Evolutionary conservation across 2,329 filamentous ascomycete species (phyloP).

Genomic region (Aureobasidium zeae): DNA sequence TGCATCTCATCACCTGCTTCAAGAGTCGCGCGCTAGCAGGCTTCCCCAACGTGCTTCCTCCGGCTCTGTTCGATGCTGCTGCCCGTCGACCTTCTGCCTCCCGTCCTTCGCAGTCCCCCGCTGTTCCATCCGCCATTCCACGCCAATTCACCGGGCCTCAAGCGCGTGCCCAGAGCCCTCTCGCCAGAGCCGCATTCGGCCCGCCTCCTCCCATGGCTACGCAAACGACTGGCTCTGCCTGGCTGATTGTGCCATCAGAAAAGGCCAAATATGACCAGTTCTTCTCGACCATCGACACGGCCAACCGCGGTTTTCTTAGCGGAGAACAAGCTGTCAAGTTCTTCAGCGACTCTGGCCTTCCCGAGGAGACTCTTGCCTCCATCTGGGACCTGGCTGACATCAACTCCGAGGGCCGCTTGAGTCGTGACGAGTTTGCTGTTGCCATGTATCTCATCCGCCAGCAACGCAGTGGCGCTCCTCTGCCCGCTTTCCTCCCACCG

Average conservation of each 20-base stretch:
- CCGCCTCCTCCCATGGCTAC: constrained; percentile 41
- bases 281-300: constrained; percentile 74
- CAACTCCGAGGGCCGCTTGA: constrained; percentile 77
- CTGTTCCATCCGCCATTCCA: constrained; percentile 55
- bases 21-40: constrained; percentile 73
- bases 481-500: constrained; percentile 69
- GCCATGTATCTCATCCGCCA: constrained; percentile 95
- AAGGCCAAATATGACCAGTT: constrained; percentile 82
- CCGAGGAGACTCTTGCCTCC: constrained; percentile 80
- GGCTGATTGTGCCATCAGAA: constrained; percentile 74
- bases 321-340: constrained; percentile 92
- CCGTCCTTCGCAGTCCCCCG: constrained; percentile 42
- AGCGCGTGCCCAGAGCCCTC: constrained; percentile 50
- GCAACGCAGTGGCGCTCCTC: constrained; percentile 60
- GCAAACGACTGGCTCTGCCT: constrained; percentile 56
- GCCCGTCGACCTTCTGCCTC: constrained; percentile 50
- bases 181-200: constrained; percentile 41
- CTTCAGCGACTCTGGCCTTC: constrained; percentile 82
- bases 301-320: constrained; percentile 71
- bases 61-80: constrained; percentile 83
- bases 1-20: constrained; percentile 90
- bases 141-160: constrained; percentile 68
- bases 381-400: constrained; percentile 98
- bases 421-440: constrained; percentile 85
- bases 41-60: constrained; percentile 70